Conservation (phyloP, 2,329 filamentous ascomycete species). For the Epichloe scottii region DNA sequence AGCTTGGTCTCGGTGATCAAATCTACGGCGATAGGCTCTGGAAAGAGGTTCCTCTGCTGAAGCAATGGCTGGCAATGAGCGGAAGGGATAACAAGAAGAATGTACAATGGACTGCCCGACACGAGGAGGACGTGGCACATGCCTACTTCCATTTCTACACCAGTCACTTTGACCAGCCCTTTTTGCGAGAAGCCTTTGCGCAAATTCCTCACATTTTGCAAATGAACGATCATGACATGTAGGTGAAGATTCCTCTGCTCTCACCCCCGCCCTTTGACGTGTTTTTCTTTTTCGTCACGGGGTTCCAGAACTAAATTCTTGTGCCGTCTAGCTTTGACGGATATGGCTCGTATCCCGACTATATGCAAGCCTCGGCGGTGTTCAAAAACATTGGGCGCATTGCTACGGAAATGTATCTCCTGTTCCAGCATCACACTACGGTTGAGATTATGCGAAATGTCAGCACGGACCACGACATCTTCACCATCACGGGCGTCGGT, state of each 20-base stretch:
- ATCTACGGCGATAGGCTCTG: conserved; percentile 92
- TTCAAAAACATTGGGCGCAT: conserved; percentile 97
- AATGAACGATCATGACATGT: conserved; percentile 97
- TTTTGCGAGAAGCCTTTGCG: conserved; percentile 86
- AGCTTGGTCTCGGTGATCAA: conserved; percentile 84
- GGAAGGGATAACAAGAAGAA: conserved; percentile 89
- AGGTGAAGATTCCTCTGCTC: conserved; percentile 25
- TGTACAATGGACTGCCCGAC: conserved; percentile 80
- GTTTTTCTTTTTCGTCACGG: neutral
- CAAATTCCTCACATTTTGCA: conserved; percentile 92
- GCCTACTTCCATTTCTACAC: conserved; percentile 99
- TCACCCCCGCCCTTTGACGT: neutral
- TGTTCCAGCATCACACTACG: conserved; percentile 97
- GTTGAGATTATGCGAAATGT: conserved; percentile 85
- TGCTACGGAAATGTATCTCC: conserved; percentile 91
- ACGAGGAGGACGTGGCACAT: conserved; percentile 90
- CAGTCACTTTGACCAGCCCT: conserved; percentile 94
- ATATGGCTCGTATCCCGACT: conserved; percentile 91
- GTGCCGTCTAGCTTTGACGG: conserved; percentile 67
- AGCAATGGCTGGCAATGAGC: conserved; percentile 88
- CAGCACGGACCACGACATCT: conserved; percentile 77
- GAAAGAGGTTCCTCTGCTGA: conserved; percentile 88
- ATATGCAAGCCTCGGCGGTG: conserved; percentile 95
- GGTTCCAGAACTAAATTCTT: neutral
- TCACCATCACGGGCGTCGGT: conserved; percentile 91